phyloP scores from a whole-genome alignment of 208 protist genomes.

The Trichomonas tenax region DNA sequence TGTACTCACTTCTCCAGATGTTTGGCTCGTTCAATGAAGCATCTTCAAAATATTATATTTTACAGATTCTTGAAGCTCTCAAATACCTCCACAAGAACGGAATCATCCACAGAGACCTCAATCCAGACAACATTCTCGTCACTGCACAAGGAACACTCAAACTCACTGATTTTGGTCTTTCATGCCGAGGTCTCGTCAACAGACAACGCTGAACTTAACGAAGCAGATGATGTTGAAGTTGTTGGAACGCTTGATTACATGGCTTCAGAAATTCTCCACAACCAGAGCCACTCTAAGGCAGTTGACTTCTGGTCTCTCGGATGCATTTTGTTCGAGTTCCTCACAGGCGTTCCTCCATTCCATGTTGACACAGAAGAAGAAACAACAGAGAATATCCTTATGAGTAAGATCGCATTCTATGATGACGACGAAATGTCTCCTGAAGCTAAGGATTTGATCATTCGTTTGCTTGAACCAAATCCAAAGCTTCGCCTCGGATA shows the following conservation, averaged over 20 bases:
- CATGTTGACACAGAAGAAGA: background rate
- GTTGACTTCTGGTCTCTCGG: constrained; percentile 57
- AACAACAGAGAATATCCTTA: background rate
- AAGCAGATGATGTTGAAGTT: constrained; percentile 39
- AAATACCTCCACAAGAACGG: constrained; percentile 38
- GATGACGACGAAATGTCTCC: background rate
- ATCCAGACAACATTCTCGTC: constrained; percentile 50
- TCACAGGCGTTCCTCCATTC: constrained; percentile 38
- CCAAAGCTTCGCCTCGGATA: background rate
- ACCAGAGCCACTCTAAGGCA: constrained; percentile 44
- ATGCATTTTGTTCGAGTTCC: constrained; percentile 53
- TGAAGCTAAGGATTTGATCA: background rate
- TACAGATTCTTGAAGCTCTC: constrained; percentile 39
- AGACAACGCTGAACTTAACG: background rate
- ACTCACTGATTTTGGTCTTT: constrained; percentile 68
- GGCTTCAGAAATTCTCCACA: constrained; percentile 46
- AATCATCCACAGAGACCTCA: constrained; percentile 50
- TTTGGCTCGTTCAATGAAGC: background rate
- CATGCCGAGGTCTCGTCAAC: background rate
- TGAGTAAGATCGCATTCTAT: background rate
- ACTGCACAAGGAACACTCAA: constrained; percentile 59
- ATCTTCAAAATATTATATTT: constrained; percentile 23
- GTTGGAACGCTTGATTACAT: constrained; percentile 56
- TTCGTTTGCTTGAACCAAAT: background rate
- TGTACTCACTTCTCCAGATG: constrained; percentile 26